A percentile compares a stretch with the other conserved stretches of the same genome.
phyloP scores from a whole-genome alignment of 2,329 filamentous ascomycete genomes.

The Alternaria longipes region DNA sequence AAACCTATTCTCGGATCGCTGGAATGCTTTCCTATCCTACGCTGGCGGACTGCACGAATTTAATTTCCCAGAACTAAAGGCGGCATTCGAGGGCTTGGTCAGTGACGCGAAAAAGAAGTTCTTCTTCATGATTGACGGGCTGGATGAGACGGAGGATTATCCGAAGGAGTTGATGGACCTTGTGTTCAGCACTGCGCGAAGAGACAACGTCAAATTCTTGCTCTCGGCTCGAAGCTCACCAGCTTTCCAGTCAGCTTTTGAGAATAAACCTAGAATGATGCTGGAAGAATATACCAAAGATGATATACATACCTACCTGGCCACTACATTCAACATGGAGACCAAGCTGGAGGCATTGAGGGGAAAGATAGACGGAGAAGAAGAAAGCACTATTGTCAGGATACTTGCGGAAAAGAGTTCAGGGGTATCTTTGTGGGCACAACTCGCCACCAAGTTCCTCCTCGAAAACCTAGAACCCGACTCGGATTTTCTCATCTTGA shows the following conservation, averaged over 20 bases:
- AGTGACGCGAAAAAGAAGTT: slow-evolving; percentile 43
- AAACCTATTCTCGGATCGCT: slow-evolving; percentile 39
- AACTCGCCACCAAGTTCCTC: slow-evolving; percentile 33
- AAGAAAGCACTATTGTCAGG: slow-evolving; percentile 32
- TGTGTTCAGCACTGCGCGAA: slow-evolving; percentile 27
- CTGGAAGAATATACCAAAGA: slow-evolving; percentile 33
- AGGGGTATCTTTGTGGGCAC: slow-evolving; percentile 42
- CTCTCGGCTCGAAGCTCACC: slow-evolving; percentile 39
- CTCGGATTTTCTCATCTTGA: slow-evolving; percentile 35
- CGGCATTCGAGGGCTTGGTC: slow-evolving; percentile 38
- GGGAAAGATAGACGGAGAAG: slow-evolving; percentile 29
- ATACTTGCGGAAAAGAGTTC: slow-evolving; percentile 35
- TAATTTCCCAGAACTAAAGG: slow-evolving; percentile 31
- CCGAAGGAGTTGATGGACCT: slow-evolving; percentile 33
- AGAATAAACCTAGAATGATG: slow-evolving; percentile 31
- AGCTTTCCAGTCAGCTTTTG: slow-evolving; percentile 34
- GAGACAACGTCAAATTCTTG: slow-evolving; percentile 45
- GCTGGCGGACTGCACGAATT: slow-evolving; percentile 38
- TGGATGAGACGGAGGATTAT: slow-evolving; percentile 42
- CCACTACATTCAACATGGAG: slow-evolving; percentile 12
- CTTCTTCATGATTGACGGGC: slow-evolving; percentile 44
- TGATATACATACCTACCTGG: slow-evolving; percentile 33
- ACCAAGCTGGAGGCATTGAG: slow-evolving; percentile 30
- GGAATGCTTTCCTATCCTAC: slow-evolving; percentile 41
- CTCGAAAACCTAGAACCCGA: slow-evolving; percentile 30